Conservation (phyloP, 768 basidiomycete genomes). For the Lenzites betulinus region DNA sequence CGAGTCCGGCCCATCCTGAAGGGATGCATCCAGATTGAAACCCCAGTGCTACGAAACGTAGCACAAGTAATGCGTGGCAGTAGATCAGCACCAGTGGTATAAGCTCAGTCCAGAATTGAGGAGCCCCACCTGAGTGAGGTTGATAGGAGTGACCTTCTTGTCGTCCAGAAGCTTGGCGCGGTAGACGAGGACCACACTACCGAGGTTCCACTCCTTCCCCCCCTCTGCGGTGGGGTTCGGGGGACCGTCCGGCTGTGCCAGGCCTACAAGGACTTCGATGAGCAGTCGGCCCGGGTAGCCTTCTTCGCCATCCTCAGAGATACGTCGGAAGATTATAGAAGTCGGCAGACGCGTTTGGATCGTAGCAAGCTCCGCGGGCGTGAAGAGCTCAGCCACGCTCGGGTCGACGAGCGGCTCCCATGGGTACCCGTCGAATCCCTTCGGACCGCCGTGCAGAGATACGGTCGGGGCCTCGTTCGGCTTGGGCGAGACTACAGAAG, state of each 20-base stretch:
- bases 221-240: constrained; percentile 27
- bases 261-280: constrained; percentile 45
- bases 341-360: constrained; percentile 37
- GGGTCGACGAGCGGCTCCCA: constrained; percentile 50
- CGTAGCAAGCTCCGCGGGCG: constrained; percentile 50
- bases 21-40: constrained; percentile 76
- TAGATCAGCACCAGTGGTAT: neutral
- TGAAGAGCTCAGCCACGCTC: constrained; percentile 52
- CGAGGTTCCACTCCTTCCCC: constrained; percentile 49
- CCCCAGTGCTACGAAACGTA: constrained; percentile 94
- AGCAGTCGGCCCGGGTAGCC: constrained; percentile 66
- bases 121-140: constrained; percentile 66
- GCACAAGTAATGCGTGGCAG: too few species aligned
- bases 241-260: constrained; percentile 33
- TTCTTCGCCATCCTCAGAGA: constrained; percentile 68
- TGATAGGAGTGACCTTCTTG: constrained; percentile 65
- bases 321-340: constrained; percentile 56
- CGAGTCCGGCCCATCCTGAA: constrained; percentile 43
- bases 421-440: constrained; percentile 58
- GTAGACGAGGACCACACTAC: constrained; percentile 68
- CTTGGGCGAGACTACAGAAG: constrained; percentile 43
- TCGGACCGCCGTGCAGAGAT: constrained; percentile 72
- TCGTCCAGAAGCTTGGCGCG: constrained; percentile 62
- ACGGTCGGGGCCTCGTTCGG: constrained; percentile 43
- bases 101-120: neutral